phyloP scores from a whole-genome alignment of 1,284 basidiomycete genomes.

The Ceratobasidium sp. region DNA sequence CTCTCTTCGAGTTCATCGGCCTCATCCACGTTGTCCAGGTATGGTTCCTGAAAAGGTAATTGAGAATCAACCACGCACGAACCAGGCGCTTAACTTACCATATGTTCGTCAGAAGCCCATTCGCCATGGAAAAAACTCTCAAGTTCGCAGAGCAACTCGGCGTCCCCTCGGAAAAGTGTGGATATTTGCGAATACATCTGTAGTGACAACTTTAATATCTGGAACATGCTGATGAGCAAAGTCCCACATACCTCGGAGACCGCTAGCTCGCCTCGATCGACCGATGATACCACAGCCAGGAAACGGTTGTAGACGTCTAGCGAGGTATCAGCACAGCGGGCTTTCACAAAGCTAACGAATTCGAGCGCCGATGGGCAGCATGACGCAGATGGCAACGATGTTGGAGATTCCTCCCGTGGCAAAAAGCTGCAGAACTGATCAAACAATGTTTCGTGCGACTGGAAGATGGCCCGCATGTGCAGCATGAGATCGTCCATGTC shows the following conservation, averaged over 20 bases:
- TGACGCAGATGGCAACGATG: neutral
- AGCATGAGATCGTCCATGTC: conserved; percentile 39
- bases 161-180: conserved; percentile 30
- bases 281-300: conserved; percentile 5
- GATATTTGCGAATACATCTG: conserved; percentile 40
- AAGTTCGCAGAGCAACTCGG: conserved; percentile 32
- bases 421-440: conserved; percentile 42
- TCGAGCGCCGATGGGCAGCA: conserved; percentile 38
- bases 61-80: conserved; percentile 8
- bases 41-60: conserved; percentile 16
- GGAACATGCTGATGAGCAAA: neutral
- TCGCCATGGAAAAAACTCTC: conserved; percentile 36
- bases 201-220: neutral
- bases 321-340: conserved; percentile 10
- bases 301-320: conserved; percentile 29
- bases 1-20: conserved; percentile 12
- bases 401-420: conserved; percentile 13
- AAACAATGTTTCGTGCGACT: conserved; percentile 31
- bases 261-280: conserved; percentile 38
- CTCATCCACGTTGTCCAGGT: conserved; percentile 13
- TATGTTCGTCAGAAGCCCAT: conserved; percentile 31
- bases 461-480: conserved; percentile 40
- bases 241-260: conserved; percentile 19
- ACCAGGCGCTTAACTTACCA: conserved; percentile 26
- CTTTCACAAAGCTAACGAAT: conserved; percentile 36